Evolutionary conservation across 129 eudicot genomes (phyloP).

Genomic region (Flaveria sonorensis): DNA sequence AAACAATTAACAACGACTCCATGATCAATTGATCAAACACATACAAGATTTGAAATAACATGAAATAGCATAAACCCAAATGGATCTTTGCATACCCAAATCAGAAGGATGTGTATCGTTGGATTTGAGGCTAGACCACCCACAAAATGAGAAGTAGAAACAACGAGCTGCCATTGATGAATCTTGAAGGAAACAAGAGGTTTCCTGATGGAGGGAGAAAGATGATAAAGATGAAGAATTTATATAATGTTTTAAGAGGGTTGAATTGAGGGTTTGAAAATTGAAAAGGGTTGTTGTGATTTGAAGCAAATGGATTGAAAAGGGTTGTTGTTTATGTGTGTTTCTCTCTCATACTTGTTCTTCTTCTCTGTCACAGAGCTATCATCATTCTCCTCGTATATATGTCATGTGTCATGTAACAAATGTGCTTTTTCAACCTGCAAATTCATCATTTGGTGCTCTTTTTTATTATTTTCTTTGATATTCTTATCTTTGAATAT

Average conservation of each 20-base stretch:
- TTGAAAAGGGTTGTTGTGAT: slow-evolving; percentile 10
- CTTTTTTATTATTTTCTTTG: neutral
- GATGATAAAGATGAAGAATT: neutral
- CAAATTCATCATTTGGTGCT: slow-evolving; percentile 13
- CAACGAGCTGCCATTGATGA: slow-evolving; percentile 65
- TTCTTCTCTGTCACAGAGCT: slow-evolving; percentile 22
- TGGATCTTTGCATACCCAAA: slow-evolving; percentile 45
- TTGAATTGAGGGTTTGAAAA: slow-evolving; percentile 3
- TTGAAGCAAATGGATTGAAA: slow-evolving; percentile 21
- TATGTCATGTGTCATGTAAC: slow-evolving; percentile 26
- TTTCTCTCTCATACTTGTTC: slow-evolving; percentile 31
- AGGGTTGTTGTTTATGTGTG: slow-evolving; percentile 18
- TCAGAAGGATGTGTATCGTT: slow-evolving; percentile 52
- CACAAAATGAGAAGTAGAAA: slow-evolving; percentile 58
- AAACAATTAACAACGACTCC: neutral
- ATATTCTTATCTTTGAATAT: neutral
- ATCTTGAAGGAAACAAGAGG: neutral
- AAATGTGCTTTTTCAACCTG: slow-evolving; percentile 24
- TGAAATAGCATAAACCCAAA: too few relatives aligned
- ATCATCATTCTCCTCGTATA: slow-evolving; percentile 41
- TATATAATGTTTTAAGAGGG: slow-evolving; percentile 21
- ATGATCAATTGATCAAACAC: neutral
- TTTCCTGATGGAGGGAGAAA: slow-evolving; percentile 22
- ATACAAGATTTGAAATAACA: neutral
- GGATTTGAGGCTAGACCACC: slow-evolving; percentile 54